These are phyloP conservation scores for Podospora bellae-mahoneyi DNA, from an alignment of 495 filamentous ascomycete genomes.

Conservation along the genomic window DNA sequence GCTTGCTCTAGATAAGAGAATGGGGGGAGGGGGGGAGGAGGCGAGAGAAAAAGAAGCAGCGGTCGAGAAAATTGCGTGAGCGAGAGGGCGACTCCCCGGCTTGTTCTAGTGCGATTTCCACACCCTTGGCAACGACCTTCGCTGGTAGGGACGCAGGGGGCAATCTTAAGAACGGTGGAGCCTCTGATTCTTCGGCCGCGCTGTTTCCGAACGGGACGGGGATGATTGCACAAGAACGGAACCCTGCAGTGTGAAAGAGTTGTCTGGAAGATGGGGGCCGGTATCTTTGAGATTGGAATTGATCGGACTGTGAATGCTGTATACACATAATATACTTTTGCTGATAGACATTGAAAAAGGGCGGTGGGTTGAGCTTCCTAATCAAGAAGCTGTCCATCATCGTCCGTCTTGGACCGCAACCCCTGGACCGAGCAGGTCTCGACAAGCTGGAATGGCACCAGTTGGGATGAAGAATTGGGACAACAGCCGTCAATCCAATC, in stretches of 20 bases:
- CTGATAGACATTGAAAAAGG: too few species aligned
- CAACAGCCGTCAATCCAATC: constrained; percentile 7
- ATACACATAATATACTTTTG: neutral
- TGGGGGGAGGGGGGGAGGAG: neutral
- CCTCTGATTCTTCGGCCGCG: neutral
- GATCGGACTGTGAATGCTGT: neutral
- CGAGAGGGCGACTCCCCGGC: neutral
- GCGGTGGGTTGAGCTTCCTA: neutral
- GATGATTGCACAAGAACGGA: neutral
- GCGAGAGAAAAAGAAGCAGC: neutral
- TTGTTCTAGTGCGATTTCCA: constrained; percentile 1
- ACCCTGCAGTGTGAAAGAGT: neutral
- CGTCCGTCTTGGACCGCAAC: neutral
- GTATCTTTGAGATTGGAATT: too few species aligned
- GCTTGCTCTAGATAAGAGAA: neutral
- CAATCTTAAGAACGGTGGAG: neutral
- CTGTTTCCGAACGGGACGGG: neutral
- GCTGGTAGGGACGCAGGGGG: neutral
- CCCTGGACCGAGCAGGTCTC: neutral
- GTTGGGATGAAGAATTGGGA: neutral
- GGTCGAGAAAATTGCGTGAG: constrained; percentile 6
- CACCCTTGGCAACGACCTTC: constrained; percentile 1
- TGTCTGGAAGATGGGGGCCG: neutral
- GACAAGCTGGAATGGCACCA: neutral
- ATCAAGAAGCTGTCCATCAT: neutral